Conservation (phyloP, 2,329 filamentous ascomycete genomes). For the Pseudopyrenochaeta lycopersici region DNA sequence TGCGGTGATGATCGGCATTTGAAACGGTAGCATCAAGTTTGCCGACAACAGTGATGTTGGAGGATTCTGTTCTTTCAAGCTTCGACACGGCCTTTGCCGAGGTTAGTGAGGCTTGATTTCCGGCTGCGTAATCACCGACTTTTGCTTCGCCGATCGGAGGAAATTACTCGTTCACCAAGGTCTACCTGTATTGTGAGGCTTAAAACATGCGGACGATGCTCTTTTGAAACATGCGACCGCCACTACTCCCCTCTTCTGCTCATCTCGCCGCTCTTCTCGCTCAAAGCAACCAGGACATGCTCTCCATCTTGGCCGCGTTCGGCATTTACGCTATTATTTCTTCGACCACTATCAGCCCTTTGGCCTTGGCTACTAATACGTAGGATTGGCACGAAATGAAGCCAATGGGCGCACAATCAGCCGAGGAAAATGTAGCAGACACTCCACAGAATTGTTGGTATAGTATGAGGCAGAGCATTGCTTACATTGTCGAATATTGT, state of each 20-base stretch:
- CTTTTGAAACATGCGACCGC: too few species aligned
- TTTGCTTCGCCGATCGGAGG: too few species aligned
- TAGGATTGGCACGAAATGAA: constrained; percentile 63
- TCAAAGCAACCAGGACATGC: constrained; percentile 4
- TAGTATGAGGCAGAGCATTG: constrained; percentile 50
- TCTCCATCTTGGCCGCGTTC: constrained; percentile 6
- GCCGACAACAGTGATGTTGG: not conserved
- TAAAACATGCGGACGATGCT: too few species aligned
- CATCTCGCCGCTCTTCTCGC: not conserved
- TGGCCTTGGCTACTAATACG: constrained; percentile 63
- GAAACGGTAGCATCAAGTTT: not conserved
- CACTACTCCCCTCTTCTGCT: too few species aligned
- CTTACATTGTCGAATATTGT: constrained; percentile 64
- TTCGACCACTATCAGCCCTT: constrained; percentile 38
- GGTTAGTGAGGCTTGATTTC: not conserved
- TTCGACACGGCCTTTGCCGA: not conserved
- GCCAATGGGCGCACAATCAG: constrained; percentile 54
- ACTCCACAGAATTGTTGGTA: constrained; percentile 55
- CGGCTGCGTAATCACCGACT: too few species aligned
- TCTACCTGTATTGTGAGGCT: too few species aligned
- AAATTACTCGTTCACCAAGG: too few species aligned
- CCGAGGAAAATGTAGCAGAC: constrained; percentile 63
- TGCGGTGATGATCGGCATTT: not conserved
- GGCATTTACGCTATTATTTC: constrained; percentile 9
- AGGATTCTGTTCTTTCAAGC: not conserved